phyloP scores from a whole-genome alignment of 2,329 filamentous ascomycete species.

The Huntiella bhutanensis region DNA sequence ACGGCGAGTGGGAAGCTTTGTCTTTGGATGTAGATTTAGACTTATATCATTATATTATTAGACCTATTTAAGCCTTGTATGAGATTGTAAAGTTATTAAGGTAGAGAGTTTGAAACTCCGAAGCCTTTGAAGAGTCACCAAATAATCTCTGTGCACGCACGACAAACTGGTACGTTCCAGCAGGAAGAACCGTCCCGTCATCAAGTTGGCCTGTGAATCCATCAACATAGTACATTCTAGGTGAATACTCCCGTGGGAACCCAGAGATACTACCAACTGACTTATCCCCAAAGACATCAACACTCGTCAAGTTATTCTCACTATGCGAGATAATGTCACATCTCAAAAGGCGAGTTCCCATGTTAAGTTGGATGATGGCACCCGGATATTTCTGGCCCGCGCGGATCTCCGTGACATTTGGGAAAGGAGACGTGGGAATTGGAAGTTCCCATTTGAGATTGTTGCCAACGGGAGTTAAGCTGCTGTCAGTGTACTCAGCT shows the following conservation, averaged over 20 bases:
- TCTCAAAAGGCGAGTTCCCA: constrained; percentile 1
- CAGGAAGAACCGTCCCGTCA: constrained; percentile 3
- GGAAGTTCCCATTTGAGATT: not conserved
- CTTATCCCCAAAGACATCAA: constrained; percentile 3
- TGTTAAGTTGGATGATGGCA: constrained; percentile 2
- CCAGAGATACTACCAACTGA: not conserved
- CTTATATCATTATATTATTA: not conserved
- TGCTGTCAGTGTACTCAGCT: constrained; percentile 3
- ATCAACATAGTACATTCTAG: constrained; percentile 3
- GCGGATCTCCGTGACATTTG: not conserved
- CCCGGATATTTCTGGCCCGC: constrained; percentile 1
- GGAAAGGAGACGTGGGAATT: not conserved
- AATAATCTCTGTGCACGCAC: constrained; percentile 1
- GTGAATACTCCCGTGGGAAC: constrained; percentile 1
- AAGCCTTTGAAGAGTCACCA: not conserved
- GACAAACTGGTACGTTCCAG: not conserved
- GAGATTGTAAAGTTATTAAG: not conserved
- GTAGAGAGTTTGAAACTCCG: constrained; percentile 3
- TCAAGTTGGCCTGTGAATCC: constrained; percentile 3
- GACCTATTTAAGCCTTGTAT: not conserved
- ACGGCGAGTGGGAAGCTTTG: constrained; percentile 85
- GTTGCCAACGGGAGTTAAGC: not conserved
- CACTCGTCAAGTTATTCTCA: not conserved
- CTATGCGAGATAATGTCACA: constrained; percentile 1
- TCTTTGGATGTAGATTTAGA: constrained; percentile 41